Conservation (phyloP, 2,329 filamentous ascomycete genomes). For the Microthyrium microscopicum region DNA sequence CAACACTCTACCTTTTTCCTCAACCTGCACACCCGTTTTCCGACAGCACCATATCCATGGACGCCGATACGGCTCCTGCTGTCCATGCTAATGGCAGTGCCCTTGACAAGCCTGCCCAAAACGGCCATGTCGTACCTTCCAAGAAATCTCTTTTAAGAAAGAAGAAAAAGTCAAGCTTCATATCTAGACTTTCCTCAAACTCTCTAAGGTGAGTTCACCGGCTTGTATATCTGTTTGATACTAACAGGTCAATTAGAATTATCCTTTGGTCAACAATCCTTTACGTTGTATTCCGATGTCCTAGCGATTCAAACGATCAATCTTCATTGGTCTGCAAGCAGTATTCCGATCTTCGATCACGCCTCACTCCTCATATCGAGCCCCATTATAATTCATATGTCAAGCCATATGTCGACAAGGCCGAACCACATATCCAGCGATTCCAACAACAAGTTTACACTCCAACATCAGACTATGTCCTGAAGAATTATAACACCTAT, state of each 20-base stretch:
- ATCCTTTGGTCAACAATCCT: constrained; percentile 74
- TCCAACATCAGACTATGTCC: constrained; percentile 50
- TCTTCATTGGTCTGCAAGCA: constrained; percentile 70
- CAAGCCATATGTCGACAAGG: constrained; percentile 62
- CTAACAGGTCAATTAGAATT: constrained; percentile 43
- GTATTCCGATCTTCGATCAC: constrained; percentile 51
- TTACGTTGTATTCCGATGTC: constrained; percentile 70
- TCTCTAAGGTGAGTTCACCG: too few species aligned
- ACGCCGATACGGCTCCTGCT: too few species aligned
- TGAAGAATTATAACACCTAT: constrained; percentile 46
- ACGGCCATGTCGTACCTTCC: too few species aligned
- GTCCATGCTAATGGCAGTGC: too few species aligned
- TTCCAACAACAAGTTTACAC: constrained; percentile 45
- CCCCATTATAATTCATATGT: constrained; percentile 80
- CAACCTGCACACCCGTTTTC: too few species aligned
- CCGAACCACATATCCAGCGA: constrained; percentile 51
- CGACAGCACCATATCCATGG: too few species aligned
- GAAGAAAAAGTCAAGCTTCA: too few species aligned
- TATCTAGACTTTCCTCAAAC: too few species aligned
- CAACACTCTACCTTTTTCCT: too few species aligned
- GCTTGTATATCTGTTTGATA: too few species aligned
- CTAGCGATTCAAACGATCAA: constrained; percentile 48
- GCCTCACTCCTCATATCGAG: constrained; percentile 55
- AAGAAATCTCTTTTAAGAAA: too few species aligned
- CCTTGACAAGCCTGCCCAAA: too few species aligned